phyloP scores from a whole-genome alignment of 129 eudicot species.

The Artemisia argyi region DNA sequence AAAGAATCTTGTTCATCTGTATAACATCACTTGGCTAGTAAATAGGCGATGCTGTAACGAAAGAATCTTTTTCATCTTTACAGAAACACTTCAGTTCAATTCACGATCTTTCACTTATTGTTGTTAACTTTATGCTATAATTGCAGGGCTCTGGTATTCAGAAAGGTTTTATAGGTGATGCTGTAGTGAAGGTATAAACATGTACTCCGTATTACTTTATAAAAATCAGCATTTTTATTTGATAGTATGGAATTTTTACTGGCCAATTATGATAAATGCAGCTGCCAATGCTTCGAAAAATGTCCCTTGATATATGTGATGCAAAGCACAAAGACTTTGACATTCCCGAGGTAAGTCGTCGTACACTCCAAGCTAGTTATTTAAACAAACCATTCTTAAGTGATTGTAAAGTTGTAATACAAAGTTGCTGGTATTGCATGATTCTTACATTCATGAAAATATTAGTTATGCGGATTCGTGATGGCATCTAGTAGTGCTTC shows the following conservation, averaged over 20 bases:
- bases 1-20: conserved; percentile 6
- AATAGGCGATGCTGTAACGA: too few relatives aligned
- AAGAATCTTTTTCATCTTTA: not conserved
- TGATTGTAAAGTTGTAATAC: too few relatives aligned
- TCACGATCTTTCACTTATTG: not conserved
- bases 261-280: conserved; percentile 33
- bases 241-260: not conserved
- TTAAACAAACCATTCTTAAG: too few relatives aligned
- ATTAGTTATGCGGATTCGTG: too few relatives aligned
- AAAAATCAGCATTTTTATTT: not conserved
- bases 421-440: too few relatives aligned
- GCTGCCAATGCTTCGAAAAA: conserved; percentile 87
- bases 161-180: conserved; percentile 44
- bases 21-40: not conserved
- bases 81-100: not conserved
- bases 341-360: conserved; percentile 23
- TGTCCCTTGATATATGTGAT: conserved; percentile 85
- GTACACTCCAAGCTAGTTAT: not conserved
- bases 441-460: too few relatives aligned
- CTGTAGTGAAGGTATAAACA: conserved; percentile 57
- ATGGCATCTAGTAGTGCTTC: too few relatives aligned
- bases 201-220: too few relatives aligned
- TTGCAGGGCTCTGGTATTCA: conserved; percentile 79
- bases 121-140: conserved; percentile 17
- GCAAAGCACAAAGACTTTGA: conserved; percentile 72